phyloP scores from a whole-genome alignment of 352 stramenopile genomes.

The Thraustochytrium sp. region DNA sequence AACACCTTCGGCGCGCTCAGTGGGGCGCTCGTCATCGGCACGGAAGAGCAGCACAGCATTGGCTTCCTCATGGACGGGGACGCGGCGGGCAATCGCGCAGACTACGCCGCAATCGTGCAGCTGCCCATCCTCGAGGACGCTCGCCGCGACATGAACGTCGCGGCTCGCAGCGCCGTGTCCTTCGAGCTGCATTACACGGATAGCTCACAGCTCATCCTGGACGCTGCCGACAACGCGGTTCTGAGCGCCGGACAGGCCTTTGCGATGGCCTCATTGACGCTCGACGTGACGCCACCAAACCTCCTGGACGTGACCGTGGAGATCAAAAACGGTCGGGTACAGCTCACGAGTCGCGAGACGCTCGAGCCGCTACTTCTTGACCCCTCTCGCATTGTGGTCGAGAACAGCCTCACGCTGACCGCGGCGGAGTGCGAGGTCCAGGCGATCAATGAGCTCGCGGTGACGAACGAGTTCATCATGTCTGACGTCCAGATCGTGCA shows the following conservation, averaged over 20 bases:
- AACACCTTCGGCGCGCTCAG: background rate
- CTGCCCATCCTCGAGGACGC: background rate
- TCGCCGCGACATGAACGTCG: background rate
- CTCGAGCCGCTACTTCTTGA: background rate
- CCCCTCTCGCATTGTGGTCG: background rate
- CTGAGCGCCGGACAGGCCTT: background rate
- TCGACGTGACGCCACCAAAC: background rate
- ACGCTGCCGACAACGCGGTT: background rate
- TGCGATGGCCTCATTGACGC: background rate
- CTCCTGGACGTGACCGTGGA: background rate
- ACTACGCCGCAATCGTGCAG: background rate
- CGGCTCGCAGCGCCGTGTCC: background rate
- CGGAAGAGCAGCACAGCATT: background rate
- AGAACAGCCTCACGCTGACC: background rate
- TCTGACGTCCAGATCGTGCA: background rate
- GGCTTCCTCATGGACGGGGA: background rate
- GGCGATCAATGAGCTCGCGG: background rate
- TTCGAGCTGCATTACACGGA: background rate
- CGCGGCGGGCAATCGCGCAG: background rate
- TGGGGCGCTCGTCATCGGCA: background rate
- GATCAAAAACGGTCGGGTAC: background rate
- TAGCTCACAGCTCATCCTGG: background rate
- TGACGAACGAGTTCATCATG: background rate
- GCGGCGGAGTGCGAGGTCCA: background rate
- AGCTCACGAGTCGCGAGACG: background rate